These are phyloP conservation scores for Capillidium rhysosporum DNA, from an alignment of 371 early-diverging fungal genomes.

Conservation along the genomic window DNA sequence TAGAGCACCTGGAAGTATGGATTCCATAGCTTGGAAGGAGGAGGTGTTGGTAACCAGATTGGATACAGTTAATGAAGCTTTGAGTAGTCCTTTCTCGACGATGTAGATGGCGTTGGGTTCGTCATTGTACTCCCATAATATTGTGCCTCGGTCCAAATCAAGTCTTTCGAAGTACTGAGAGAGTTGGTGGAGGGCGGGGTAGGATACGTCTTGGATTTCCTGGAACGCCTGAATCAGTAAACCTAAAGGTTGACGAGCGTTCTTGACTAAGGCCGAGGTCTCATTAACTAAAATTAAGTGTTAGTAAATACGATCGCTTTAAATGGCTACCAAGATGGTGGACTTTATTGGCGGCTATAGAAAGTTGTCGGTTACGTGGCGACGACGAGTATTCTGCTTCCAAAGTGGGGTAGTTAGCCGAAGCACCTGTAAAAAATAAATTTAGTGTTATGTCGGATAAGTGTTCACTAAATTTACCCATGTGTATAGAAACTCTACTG, in stretches of 20 bases:
- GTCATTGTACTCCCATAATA: constrained; percentile 43
- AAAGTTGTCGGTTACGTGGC: constrained; percentile 17
- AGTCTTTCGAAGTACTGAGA: constrained; percentile 32
- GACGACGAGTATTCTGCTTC: constrained; percentile 11
- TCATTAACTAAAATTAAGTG: background rate
- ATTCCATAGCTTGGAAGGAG: constrained; percentile 23
- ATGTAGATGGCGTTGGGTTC: constrained; percentile 40
- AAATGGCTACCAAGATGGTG: constrained; percentile 12
- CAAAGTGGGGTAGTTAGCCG: background rate
- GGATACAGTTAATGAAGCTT: constrained; percentile 21
- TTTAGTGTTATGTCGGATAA: constrained; percentile 6
- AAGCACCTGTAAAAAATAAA: background rate
- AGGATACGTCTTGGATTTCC: background rate
- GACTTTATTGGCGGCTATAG: constrained; percentile 12
- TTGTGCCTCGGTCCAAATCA: constrained; percentile 21
- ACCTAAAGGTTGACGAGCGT: constrained; percentile 2
- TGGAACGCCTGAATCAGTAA: constrained; percentile 2
- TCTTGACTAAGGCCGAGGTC: background rate
- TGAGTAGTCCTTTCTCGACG: constrained; percentile 56
- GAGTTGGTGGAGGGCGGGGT: constrained; percentile 2
- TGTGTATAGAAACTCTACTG: constrained; percentile 11
- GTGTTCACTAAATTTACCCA: constrained; percentile 9
- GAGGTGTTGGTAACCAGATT: background rate
- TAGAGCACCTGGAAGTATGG: constrained; percentile 51
- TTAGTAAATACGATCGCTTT: background rate